Conservation (phyloP, 345 rosid species). For the Lumnitzera littorea region DNA sequence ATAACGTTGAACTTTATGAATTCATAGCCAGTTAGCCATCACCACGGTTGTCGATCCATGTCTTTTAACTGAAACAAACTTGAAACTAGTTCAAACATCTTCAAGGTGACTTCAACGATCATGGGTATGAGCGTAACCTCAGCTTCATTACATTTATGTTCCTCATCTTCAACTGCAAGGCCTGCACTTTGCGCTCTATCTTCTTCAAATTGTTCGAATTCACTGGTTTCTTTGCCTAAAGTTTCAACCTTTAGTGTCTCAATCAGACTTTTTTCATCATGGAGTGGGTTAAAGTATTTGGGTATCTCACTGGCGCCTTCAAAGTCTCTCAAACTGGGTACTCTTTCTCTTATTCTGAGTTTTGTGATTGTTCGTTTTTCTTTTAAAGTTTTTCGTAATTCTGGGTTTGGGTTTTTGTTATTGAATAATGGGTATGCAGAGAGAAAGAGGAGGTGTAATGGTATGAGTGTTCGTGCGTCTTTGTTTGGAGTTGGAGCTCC, state of each 20-base stretch:
- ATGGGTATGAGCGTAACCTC: no score
- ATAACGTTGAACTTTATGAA: no score
- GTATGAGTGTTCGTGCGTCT: conserved; percentile 57
- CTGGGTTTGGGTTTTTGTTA: neutral
- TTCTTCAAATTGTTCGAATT: conserved; percentile 24
- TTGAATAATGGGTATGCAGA: conserved; percentile 34
- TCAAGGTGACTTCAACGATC: no score
- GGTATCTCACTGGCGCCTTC: conserved; percentile 45
- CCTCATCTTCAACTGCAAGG: no score
- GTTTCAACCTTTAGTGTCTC: conserved; percentile 24
- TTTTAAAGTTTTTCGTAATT: neutral
- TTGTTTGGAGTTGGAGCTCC: conserved; percentile 99
- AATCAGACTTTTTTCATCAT: conserved; percentile 34
- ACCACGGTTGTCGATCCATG: no score
- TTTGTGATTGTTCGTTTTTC: neutral
- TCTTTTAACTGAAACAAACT: no score
- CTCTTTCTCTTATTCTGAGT: neutral
- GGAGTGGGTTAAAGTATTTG: conserved; percentile 73
- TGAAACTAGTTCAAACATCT: no score
- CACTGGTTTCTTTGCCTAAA: conserved; percentile 22
- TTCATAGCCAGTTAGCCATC: no score
- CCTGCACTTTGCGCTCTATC: conserved; percentile 9
- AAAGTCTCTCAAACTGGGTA: conserved; percentile 44
- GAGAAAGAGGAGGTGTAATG: conserved; percentile 36
- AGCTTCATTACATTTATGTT: no score